Base-by-base conservation (phyloP, 1,284 basidiomycete species). In the Cutaneotrichosporon daszewskae region DNA sequence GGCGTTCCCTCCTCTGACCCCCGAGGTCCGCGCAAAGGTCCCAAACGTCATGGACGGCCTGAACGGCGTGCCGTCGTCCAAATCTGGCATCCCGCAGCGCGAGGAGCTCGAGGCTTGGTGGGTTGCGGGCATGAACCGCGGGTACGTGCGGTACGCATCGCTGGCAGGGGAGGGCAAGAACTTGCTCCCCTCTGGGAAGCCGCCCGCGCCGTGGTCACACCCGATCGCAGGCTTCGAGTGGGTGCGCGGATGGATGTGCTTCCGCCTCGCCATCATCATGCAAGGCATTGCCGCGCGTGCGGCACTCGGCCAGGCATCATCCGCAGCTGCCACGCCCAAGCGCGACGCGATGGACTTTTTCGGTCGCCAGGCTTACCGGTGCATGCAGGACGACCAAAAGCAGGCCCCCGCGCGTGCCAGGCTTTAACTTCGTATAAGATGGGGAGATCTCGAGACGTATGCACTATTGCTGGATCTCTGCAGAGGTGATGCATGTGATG, bases 201-300 rank as follows among this genome's bases (percentile, higher is more conserved):
- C 26, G 25, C 43, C 39, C 20, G 29, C 37, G 29, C 36, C 37
- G 12, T 71, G 69, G 69, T 32, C 37, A 14, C 55, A 53, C 48
- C 69, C 69, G 2, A 67, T 69, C 23, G 47, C 52, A 16, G 51
- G 56, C 18, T 58, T 69, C 50, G 58, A 51, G 60, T 71, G 49
- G 58, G 69, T 64, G 5, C 44, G 58, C 27, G 54, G 54, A 7
- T 62, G 56, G 54, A 64, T 60, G 25, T 31, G 38, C 53, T 90
- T 63, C 53, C 55, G 64, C 84, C 72, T 87, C 28, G 79, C 88
- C 0, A 80, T 97, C 49, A 96, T 96, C 56, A 75, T 80, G 1
- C 92, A 97, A 71, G 92, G 92, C 3, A 94, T 97, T 49, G 88
- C 91, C 1, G 92, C 94, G 5, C 79, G 94, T 13, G 80, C 79